Percentiles rank a stretch among this genome's conserved stretches.
phyloP scores from a whole-genome alignment of 106 monocot species.

The Dendrobium chrysotoxum region DNA sequence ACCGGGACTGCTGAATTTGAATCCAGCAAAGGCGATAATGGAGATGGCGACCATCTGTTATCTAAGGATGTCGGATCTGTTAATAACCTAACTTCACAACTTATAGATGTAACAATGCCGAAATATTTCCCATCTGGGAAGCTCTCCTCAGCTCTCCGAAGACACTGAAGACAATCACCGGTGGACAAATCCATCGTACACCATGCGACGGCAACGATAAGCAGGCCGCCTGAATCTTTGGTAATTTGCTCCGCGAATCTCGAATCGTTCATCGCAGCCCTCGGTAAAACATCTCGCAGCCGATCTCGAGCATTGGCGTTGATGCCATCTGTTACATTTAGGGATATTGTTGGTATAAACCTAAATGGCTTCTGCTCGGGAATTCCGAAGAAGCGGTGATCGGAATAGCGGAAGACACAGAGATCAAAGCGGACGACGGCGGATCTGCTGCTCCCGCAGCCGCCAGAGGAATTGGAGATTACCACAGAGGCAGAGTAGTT shows the following conservation, averaged over 20 bases:
- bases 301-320: background rate
- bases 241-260: background rate
- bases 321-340: background rate
- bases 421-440: background rate
- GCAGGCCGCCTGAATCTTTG: background rate
- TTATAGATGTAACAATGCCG: background rate
- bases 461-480: background rate
- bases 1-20: background rate
- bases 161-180: background rate
- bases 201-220: background rate
- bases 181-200: background rate
- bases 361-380: background rate
- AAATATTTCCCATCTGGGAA: background rate
- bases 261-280: background rate
- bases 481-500: background rate
- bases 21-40: background rate
- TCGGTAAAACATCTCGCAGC: background rate
- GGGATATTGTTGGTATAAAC: background rate
- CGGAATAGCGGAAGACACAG: background rate
- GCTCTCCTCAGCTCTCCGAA: background rate
- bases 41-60: background rate
- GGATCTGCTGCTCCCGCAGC: background rate
- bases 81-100: background rate
- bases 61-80: too few relatives aligned
- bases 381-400: background rate